phyloP scores from a whole-genome alignment of 306 rosid genomes.

The Rosa multiflora region DNA sequence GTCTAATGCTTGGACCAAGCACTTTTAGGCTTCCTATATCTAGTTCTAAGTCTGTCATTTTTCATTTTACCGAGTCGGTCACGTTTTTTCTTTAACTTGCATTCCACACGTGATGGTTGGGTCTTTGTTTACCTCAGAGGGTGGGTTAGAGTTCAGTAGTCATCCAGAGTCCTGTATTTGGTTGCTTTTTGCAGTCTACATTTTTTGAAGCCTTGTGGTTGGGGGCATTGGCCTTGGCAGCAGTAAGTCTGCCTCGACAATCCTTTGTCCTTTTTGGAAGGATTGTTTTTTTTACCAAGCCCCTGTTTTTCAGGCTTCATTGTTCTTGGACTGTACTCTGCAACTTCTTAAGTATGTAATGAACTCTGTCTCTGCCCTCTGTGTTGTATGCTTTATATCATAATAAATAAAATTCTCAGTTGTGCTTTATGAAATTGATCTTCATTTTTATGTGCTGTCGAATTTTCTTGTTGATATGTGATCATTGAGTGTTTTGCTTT shows the following conservation, averaged over 20 bases:
- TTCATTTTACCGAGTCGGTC: conserved; percentile 47
- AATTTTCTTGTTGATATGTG: neutral
- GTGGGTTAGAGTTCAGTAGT: conserved; percentile 37
- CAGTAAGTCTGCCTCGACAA: conserved; percentile 63
- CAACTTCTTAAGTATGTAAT: conserved; percentile 36
- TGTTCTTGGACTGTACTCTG: conserved; percentile 40
- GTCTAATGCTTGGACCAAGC: conserved; percentile 34
- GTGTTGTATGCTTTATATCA: conserved; percentile 42
- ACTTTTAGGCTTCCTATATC: conserved; percentile 18
- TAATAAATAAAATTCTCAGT: conserved; percentile 41
- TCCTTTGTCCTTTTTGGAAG: conserved; percentile 30
- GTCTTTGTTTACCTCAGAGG: conserved; percentile 53
- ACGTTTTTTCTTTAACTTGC: conserved; percentile 29
- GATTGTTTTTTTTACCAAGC: conserved; percentile 70
- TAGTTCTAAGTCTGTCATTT: conserved; percentile 40
- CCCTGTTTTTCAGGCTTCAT: conserved; percentile 57
- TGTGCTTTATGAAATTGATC: conserved; percentile 2
- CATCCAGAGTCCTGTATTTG: conserved; percentile 4
- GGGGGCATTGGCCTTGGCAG: conserved; percentile 83
- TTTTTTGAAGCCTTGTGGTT: conserved; percentile 51
- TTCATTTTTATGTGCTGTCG: neutral
- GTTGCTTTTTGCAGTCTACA: conserved; percentile 56
- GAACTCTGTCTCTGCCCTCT: conserved; percentile 39
- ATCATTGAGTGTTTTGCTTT: neutral
- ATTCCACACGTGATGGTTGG: conserved; percentile 55